A percentile compares a stretch with the other conserved stretches of the same genome.
Evolutionary conservation across 116 monocot species (phyloP).

Genomic region (Phalaenopsis hybrid): DNA sequence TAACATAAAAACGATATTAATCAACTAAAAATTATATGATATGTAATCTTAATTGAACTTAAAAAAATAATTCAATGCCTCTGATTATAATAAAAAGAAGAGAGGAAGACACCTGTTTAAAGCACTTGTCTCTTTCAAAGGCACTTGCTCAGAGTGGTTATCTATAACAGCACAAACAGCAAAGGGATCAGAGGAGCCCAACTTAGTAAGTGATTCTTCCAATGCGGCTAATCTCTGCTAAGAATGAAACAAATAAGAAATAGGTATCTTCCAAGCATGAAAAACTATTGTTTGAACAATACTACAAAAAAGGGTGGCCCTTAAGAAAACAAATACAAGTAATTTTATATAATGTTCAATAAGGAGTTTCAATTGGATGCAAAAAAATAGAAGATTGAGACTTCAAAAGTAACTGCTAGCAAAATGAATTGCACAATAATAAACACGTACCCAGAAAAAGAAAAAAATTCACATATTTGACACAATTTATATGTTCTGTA

Average conservation of each 20-base stretch:
- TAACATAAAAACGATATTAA: neutral
- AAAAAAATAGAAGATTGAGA: neutral
- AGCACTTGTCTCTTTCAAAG: constrained; percentile 57
- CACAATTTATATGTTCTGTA: neutral
- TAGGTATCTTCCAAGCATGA: neutral
- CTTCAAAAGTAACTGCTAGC: neutral
- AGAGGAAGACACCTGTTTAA: constrained; percentile 44
- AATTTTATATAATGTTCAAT: neutral
- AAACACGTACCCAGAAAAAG: neutral
- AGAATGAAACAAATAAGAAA: constrained; percentile 4
- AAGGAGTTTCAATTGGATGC: neutral
- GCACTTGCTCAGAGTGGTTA: constrained; percentile 52
- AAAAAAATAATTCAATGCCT: neutral
- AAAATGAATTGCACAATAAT: neutral
- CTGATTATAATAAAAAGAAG: neutral
- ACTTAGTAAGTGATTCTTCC: constrained; percentile 54
- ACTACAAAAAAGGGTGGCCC: neutral
- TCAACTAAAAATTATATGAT: neutral
- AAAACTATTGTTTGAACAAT: neutral
- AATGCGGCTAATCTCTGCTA: constrained; percentile 55
- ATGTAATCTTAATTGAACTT: neutral
- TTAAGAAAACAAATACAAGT: neutral
- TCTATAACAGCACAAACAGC: constrained; percentile 58
- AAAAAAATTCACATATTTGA: neutral
- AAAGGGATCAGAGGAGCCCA: constrained; percentile 49